A percentile compares a stretch with the other conserved stretches of the same genome.
These are phyloP conservation scores for Camelina neglecta DNA, from an alignment of 345 rosid genomes.

Conservation along the genomic window DNA sequence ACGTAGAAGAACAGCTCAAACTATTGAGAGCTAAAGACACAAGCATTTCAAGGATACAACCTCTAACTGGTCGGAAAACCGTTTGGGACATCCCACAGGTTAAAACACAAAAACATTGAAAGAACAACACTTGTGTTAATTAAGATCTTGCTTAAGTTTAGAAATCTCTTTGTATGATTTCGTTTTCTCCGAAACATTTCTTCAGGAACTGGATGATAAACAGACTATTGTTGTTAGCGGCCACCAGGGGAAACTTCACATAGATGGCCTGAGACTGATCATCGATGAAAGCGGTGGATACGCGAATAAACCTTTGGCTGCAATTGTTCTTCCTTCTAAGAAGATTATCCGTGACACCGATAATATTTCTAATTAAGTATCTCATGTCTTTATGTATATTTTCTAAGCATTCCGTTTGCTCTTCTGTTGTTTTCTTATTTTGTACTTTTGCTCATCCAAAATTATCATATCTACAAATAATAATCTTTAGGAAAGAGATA, in stretches of 20 bases:
- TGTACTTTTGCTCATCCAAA: too few relatives aligned
- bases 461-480: too few relatives aligned
- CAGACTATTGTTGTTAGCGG: conserved; percentile 74
- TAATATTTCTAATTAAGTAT: not conserved
- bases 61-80: conserved; percentile 68
- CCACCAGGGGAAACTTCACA: conserved; percentile 75
- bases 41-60: conserved; percentile 59
- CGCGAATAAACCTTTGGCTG: conserved; percentile 69
- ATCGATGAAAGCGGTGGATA: conserved; percentile 86
- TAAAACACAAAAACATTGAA: not conserved
- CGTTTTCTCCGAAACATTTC: not conserved
- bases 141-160: conserved; percentile 13
- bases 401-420: too few relatives aligned
- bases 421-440: too few relatives aligned
- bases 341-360: conserved; percentile 65
- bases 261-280: conserved; percentile 79
- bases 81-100: conserved; percentile 88
- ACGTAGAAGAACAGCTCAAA: conserved; percentile 59
- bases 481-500: too few relatives aligned
- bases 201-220: conserved; percentile 43
- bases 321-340: conserved; percentile 72
- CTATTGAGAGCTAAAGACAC: conserved; percentile 67
- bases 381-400: not conserved
- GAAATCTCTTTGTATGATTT: not conserved
- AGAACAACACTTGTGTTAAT: conserved; percentile 4